Conservation (phyloP, 2,329 filamentous ascomycete species). For the Phialocephala sp. region DNA sequence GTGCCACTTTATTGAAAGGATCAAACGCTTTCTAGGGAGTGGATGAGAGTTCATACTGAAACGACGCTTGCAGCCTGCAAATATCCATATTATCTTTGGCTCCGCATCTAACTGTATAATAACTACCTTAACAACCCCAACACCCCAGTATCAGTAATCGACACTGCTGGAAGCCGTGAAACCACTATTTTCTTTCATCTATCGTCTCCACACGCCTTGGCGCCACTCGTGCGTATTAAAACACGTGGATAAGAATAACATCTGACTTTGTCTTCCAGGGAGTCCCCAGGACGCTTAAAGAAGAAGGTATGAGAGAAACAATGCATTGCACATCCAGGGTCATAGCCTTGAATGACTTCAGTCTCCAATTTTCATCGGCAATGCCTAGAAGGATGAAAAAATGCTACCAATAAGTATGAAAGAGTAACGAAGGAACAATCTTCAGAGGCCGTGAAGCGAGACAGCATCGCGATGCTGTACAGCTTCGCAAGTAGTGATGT, state of each 20-base stretch:
- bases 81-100: neutral
- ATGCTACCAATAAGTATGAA: neutral
- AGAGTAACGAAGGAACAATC: neutral
- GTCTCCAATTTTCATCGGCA: neutral
- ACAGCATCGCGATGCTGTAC: neutral
- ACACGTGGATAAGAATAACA: neutral
- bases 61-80: neutral
- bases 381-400: too few species aligned
- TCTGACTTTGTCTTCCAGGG: neutral
- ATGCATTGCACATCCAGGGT: slow-evolving; percentile 1
- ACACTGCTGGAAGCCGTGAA: neutral
- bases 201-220: neutral
- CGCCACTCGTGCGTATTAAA: neutral
- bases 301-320: neutral
- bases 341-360: slow-evolving; percentile 3
- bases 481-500: neutral
- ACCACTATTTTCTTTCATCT: neutral
- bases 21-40: neutral
- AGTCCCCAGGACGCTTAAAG: neutral
- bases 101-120: neutral
- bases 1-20: neutral
- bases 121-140: too few species aligned
- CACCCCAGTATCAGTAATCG: neutral
- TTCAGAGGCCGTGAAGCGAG: neutral
- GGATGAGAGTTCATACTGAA: neutral